Conservation (phyloP, 1,284 basidiomycete genomes). For the Laetiporus sulphureus region DNA sequence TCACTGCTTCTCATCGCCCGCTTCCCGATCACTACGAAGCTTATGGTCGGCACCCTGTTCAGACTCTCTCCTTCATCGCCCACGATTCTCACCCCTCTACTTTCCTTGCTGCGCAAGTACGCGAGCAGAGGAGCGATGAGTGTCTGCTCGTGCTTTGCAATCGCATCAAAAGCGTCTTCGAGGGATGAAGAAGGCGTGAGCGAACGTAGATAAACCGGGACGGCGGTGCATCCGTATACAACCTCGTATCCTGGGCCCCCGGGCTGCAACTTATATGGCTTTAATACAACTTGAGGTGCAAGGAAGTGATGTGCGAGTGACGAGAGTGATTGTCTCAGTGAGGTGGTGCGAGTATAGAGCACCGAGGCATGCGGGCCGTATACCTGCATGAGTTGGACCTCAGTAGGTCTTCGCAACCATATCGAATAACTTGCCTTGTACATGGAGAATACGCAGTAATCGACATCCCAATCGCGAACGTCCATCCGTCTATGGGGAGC, state of each 20-base stretch:
- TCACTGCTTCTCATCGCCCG: constrained; percentile 49
- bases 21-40: constrained; percentile 60
- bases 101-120: constrained; percentile 35
- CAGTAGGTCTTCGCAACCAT: too few species aligned
- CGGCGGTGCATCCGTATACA: constrained; percentile 51
- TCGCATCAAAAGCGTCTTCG: constrained; percentile 39
- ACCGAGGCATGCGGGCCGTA: constrained; percentile 71
- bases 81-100: constrained; percentile 58
- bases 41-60: constrained; percentile 62
- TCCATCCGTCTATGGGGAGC: constrained; percentile 68
- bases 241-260: constrained; percentile 73
- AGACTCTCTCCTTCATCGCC: constrained; percentile 44
- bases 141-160: constrained; percentile 39
- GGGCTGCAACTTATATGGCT: constrained; percentile 61
- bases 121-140: constrained; percentile 36
- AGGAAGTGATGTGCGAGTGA: constrained; percentile 71
- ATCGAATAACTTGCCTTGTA: constrained; percentile 55
- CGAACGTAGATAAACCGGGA: constrained; percentile 58
- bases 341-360: constrained; percentile 48
- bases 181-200: constrained; percentile 44
- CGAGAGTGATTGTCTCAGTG: constrained; percentile 41
- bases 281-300: constrained; percentile 28
- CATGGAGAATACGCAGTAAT: constrained; percentile 65
- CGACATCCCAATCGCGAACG: constrained; percentile 70
- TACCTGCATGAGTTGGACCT: constrained; percentile 35